A percentile compares a stretch with the other conserved stretches of the same genome.
Conservation (phyloP, 345 rosid genomes). For the Brassica rapa region DNA sequence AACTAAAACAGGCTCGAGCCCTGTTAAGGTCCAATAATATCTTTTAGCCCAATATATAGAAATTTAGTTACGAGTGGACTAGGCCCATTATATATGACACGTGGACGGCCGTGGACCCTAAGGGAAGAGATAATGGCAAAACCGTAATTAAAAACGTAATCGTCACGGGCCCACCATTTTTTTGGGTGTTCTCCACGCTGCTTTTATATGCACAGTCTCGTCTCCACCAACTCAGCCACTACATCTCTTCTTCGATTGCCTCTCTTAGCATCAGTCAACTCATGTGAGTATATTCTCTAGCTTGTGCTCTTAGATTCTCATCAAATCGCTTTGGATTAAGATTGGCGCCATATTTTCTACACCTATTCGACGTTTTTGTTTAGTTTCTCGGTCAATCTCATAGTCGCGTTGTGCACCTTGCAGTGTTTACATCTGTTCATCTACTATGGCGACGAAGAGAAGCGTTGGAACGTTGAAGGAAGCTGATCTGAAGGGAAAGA, state of each 20-base stretch:
- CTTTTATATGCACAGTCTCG: constrained; percentile 11
- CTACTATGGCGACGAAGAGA: constrained; percentile 83
- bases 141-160: not conserved
- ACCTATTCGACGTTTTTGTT: not conserved
- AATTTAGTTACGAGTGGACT: not conserved
- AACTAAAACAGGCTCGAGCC: constrained; percentile 14
- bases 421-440: constrained; percentile 29
- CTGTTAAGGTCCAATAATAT: not conserved
- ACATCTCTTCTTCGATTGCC: constrained; percentile 2
- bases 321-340: not conserved
- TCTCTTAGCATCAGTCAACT: constrained; percentile 13
- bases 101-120: constrained; percentile 22
- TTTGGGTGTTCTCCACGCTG: constrained; percentile 33
- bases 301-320: not conserved
- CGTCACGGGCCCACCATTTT: constrained; percentile 15
- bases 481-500: constrained; percentile 92
- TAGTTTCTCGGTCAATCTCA: constrained; percentile 16
- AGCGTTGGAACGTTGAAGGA: constrained; percentile 77
- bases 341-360: not conserved
- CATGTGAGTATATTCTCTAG: constrained; percentile 12
- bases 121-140: not conserved
- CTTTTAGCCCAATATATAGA: not conserved
- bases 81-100: not conserved
- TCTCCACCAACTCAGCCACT: constrained; percentile 27
- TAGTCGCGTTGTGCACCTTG: not conserved